Base-by-base conservation (phyloP, 2,329 filamentous ascomycete genomes). In the Penicillium sp. region DNA sequence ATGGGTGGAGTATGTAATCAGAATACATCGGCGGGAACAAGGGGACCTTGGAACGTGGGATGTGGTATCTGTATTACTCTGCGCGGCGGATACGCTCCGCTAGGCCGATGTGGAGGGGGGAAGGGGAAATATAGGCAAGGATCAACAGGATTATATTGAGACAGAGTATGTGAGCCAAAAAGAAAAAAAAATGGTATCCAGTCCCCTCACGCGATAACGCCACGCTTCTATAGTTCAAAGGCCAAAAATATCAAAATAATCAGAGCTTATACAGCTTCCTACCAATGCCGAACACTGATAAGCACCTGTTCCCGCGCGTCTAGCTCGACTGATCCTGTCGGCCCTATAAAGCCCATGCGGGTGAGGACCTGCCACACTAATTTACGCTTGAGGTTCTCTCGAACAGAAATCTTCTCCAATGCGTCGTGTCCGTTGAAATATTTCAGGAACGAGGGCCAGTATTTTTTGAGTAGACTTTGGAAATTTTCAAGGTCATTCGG, bases 351-450 rank as follows among this genome's bases (percentile, higher is more conserved):
- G 79, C 90, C 92, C 14, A 91, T 82, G 65, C 90, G 88, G 43
- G 71, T 76, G 31, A 86, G 73, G 56, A 84, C 65, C 61, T 77
- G 74, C 75, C 78, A 79, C 3, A 86, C 81, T 43, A 78, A 72
- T 76, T 93, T 96, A 55, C 91, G 82, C 79, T 95, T 96, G 78
- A 96, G 83, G 6, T 90, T 90, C 76, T 97, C 91, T 55, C 89
- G 84, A n/a, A 95, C 79, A 1, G 90, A 86, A 63, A 99, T 89
- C 65, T 93, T 87, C 77, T 99, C 95, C 58, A 98, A 80, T 2
- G 93, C 87, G 69, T 89, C 87, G 55, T 83, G 84, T 1, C 95
- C 95, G 72, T 98, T 93, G 66, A 98, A 91, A 74, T 97, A 95
- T 73, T 90, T 91, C 67, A 88, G 83, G 65, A 96, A 86, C 45